Conservation (phyloP, 495 filamentous ascomycete species). For the Aspergillus biplanus region DNA sequence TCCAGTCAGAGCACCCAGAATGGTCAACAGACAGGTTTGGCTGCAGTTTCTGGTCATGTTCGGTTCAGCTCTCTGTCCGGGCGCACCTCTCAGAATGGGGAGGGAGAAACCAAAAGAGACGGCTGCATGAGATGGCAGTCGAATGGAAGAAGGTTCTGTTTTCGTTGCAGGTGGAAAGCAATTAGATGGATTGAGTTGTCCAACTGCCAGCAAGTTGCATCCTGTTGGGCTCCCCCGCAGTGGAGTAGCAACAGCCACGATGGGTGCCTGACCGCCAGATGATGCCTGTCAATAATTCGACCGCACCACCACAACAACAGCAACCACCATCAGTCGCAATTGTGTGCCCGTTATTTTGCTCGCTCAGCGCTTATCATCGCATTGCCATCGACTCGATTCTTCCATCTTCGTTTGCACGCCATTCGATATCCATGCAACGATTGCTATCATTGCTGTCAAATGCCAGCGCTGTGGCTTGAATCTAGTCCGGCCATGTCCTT, state of each 20-base stretch:
- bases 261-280: constrained; percentile 46
- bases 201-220: constrained; percentile 20
- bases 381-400: constrained; percentile 16
- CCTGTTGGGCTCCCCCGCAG: constrained; percentile 38
- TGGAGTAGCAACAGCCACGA: constrained; percentile 32
- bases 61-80: neutral
- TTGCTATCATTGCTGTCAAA: constrained; percentile 29
- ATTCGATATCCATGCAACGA: constrained; percentile 20
- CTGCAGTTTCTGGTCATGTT: constrained; percentile 5
- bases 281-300: constrained; percentile 26
- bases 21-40: neutral
- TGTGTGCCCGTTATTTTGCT: constrained; percentile 1
- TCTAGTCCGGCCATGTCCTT: constrained; percentile 37
- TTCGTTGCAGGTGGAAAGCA: constrained; percentile 15
- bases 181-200: constrained; percentile 24
- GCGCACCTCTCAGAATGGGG: neutral
- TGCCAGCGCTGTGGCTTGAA: constrained; percentile 27
- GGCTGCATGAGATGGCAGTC: neutral
- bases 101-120: neutral
- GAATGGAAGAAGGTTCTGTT: neutral
- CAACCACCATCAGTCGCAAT: neutral
- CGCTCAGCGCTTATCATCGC: constrained; percentile 7
- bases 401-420: constrained; percentile 11
- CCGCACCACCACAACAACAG: neutral
- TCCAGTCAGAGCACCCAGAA: neutral